Evolutionary conservation across 257 asterid species (phyloP).

Genomic region (Linderniella brevidens): DNA sequence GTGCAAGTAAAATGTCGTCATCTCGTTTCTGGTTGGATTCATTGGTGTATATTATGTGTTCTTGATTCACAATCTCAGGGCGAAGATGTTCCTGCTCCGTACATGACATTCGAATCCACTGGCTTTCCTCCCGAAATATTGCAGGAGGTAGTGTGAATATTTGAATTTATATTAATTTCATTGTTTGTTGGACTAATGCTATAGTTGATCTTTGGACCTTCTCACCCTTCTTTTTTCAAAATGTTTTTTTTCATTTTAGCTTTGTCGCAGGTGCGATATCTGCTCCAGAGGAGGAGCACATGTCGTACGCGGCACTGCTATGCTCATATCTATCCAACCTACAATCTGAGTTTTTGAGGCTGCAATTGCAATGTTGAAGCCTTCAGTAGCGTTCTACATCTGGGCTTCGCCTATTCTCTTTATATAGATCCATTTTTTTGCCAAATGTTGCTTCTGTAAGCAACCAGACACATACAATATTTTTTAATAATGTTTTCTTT

Average conservation of each 20-base stretch:
- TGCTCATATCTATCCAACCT: slow-evolving; percentile 69
- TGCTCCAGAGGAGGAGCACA: slow-evolving; percentile 99
- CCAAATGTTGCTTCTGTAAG: slow-evolving; percentile 97
- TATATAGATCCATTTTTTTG: slow-evolving; percentile 80
- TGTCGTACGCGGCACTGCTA: slow-evolving; percentile 99
- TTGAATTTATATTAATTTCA: slow-evolving; percentile 5
- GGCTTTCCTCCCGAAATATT: slow-evolving; percentile 91
- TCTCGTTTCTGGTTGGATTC: neutral
- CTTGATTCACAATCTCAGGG: slow-evolving; percentile 37
- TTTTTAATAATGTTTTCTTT: slow-evolving; percentile 13
- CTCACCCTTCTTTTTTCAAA: slow-evolving; percentile 23
- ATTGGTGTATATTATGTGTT: neutral
- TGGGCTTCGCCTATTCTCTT: slow-evolving; percentile 74
- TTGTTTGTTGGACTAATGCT: neutral
- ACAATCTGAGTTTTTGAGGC: slow-evolving; percentile 85
- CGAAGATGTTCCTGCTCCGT: slow-evolving; percentile 83
- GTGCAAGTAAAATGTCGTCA: too few relatives aligned
- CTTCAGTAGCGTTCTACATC: slow-evolving; percentile 65
- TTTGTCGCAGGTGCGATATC: slow-evolving; percentile 99
- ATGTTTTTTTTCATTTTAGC: slow-evolving; percentile 62
- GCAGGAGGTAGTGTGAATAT: slow-evolving; percentile 56
- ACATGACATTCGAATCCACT: slow-evolving; percentile 77
- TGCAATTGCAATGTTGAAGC: slow-evolving; percentile 95
- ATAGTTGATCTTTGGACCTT: slow-evolving; percentile 11
- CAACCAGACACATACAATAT: slow-evolving; percentile 59